Evolutionary conservation across 148 eudicot species (phyloP).

Genomic region (Salicornia ramosissima): DNA sequence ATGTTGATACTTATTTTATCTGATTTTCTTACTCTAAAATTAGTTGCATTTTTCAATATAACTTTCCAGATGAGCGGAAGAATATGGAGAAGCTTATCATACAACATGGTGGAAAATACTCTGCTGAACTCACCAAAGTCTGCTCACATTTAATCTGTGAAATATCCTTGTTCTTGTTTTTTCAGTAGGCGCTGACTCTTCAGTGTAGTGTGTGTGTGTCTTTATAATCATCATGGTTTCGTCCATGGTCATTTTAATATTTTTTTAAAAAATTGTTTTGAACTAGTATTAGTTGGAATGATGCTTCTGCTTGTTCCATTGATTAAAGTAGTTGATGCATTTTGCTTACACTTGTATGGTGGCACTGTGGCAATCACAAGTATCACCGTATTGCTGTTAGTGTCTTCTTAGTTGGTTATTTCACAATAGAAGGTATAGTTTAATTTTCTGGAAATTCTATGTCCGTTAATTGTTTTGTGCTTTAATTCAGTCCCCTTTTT

Average conservation of each 20-base stretch:
- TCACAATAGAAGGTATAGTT: background rate
- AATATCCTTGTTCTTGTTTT: conserved; percentile 59
- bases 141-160: conserved; percentile 91
- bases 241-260: background rate
- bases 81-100: conserved; percentile 73
- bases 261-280: too few species aligned
- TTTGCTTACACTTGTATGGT: background rate
- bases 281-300: background rate
- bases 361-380: background rate
- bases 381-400: background rate
- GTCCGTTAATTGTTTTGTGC: background rate
- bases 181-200: background rate
- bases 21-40: background rate
- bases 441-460: background rate
- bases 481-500: background rate
- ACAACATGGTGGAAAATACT: conserved; percentile 94
- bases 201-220: too few species aligned
- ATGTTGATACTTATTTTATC: background rate
- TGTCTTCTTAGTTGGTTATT: background rate
- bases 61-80: conserved; percentile 68
- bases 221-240: too few species aligned
- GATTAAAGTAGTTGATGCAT: background rate
- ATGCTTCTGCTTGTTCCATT: conserved; percentile 4
- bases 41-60: background rate
- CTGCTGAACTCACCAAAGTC: conserved; percentile 83